Conservation (phyloP, 208 protist species). For the Naegleria lovaniensis region DNA sequence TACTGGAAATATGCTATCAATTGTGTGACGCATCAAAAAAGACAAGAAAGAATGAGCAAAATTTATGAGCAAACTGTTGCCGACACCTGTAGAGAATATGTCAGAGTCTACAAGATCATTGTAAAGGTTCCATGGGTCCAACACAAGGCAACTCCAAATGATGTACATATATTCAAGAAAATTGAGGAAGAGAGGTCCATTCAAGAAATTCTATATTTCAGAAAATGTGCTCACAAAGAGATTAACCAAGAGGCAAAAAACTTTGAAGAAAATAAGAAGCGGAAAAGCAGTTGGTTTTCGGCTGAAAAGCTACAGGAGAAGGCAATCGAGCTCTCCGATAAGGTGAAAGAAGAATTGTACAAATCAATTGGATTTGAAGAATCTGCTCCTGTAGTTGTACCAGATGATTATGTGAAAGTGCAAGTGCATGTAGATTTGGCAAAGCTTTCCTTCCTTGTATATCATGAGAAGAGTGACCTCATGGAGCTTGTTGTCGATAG, state of each 20-base stretch:
- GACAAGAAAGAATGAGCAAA: background rate
- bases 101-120: background rate
- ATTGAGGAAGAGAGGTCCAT: background rate
- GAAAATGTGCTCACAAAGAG: background rate
- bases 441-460: background rate
- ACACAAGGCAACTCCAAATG: background rate
- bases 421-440: background rate
- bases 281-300: background rate
- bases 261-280: background rate
- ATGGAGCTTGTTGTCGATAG: background rate
- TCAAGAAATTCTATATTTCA: background rate
- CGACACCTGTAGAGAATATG: background rate
- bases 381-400: background rate
- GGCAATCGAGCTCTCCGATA: background rate
- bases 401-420: background rate
- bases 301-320: background rate
- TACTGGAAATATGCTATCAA: conserved; percentile 5
- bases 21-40: background rate
- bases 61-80: background rate
- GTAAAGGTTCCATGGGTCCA: background rate
- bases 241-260: conserved; percentile 8
- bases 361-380: conserved; percentile 12
- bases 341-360: conserved; percentile 5
- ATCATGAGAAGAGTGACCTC: background rate
- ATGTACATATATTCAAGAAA: background rate